Base-by-base conservation (phyloP, 2,329 filamentous ascomycete genomes). In the Arachnomyces sp. region DNA sequence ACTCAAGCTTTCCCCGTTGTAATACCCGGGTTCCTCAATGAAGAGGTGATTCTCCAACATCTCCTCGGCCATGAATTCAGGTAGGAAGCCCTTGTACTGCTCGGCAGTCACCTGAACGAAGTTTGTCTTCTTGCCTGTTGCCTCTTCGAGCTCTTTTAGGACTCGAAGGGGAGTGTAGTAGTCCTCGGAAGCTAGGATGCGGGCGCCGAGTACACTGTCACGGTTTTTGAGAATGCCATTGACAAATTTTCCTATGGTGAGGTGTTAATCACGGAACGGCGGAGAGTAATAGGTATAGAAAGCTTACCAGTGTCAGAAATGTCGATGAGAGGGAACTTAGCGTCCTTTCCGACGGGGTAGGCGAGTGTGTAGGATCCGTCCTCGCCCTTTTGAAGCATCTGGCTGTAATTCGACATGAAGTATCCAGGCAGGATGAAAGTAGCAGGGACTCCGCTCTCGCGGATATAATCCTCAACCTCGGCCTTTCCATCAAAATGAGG, bases 11-110 rank as follows among this genome's bases (percentile, higher is more conserved):
- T 48, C 68, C 7, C 70, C 70, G 4, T 65, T 67, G 49, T 66
- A 78, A 47, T 78, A 78, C 0, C 74, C 73, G 20, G 64, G 70
- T 15, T 71, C 64, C 39, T 68, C 61, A 43, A 77, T 55, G 34
- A 78, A 59, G 31, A 67, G 56, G 55, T 74, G 68, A 44, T 74
- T 78, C 55, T 77, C 68, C 28, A 71, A 56, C 52, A 77, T 42
- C 53, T 78, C 74, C 42, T 71, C 34, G 49, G 63, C 52, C 2
- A 51, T 36, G 9, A 42, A 33, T 2, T 44, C n/a, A 2, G 53
- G 51, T 5, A 60, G 28, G 13, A 50, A 49, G 1, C 48, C 50
- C 31, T 54, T 56, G 38, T 55, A 61, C 12, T 45, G 28, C 11
- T 57, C 50, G n/a, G 46, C 40, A 6, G 47, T 38, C 9, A 59